Base-by-base conservation (phyloP, 1,284 basidiomycete genomes). In the Irpex sp. region DNA sequence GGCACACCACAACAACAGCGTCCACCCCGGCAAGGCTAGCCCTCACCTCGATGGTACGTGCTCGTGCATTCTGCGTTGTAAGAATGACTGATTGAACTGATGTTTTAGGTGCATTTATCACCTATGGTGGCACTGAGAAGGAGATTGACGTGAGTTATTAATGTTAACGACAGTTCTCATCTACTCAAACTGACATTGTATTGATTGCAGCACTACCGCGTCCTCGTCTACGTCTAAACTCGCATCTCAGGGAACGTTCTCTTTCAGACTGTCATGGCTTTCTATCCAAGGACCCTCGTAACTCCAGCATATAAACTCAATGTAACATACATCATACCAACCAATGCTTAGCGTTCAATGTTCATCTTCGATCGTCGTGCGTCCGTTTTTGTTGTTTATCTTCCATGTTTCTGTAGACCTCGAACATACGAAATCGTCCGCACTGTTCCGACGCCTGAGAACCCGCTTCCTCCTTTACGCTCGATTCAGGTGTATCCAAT, bases 1-100 rank as follows among this genome's bases (percentile, higher is more conserved):
- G 67, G 60, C 84, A 1, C 76, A 78, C 26, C 72, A 87, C 74
- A 76, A 84, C 19, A 78, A 75, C 26, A 80, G 79, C 4, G 75
- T 82, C 44, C 81, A 86, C 68, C 87, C 89, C 6, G 89, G 89
- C 8, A 92, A 91, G 75, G 80, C 80, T 37, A 82, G 83, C 68
- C 77, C 80, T 68, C 76, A 81, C 61, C 79, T 87, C 59, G 79
- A 85, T 60, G 84, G 85, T 79, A 64, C 61, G 79, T 73, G 17
- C 44, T 8, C n/a, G 56, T 57, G 19, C 2, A 36, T n/a, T 60
- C 51, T 62, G 31, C 55, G 47, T 5, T 17, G 49, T 21, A 8
- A 17, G 11, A 1, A 51, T 5, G 0, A 2, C 7, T 17, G 17
- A 19, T 51, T 51, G 7, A 51, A n/a, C n/a, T n/a, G 6, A 57